Conservation (phyloP, 805 yeast genomes). For the Jamesozyma piceae region DNA sequence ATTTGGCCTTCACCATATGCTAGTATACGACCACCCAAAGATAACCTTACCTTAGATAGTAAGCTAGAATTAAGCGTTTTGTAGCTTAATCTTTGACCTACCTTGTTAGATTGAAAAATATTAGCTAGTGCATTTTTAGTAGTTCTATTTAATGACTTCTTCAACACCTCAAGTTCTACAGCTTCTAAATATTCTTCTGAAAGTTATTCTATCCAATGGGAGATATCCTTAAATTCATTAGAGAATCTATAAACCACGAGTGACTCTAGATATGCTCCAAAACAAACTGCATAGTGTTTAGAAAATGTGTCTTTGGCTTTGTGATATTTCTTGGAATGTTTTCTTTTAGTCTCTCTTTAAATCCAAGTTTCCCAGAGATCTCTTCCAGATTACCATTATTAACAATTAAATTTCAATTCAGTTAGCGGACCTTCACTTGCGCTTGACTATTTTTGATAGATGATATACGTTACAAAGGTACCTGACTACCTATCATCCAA, state of each 20-base stretch:
- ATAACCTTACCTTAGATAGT: conserved; percentile 53
- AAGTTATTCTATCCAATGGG: conserved; percentile 43
- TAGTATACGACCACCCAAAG: conserved; percentile 43
- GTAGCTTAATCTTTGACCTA: conserved; percentile 12
- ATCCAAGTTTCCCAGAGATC: conserved; percentile 55
- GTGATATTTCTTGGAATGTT: conserved; percentile 38
- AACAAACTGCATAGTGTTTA: conserved; percentile 58
- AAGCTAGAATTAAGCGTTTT: conserved; percentile 21
- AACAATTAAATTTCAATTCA: conserved; percentile 54
- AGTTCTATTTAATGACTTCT: conserved; percentile 37
- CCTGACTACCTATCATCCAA: conserved; percentile 77
- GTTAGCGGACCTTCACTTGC: conserved; percentile 73
- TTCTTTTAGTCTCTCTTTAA: conserved; percentile 44
- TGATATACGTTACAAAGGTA: conserved; percentile 50
- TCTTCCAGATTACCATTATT: conserved; percentile 58
- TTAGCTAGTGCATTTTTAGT: conserved; percentile 72
- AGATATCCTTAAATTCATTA: conserved; percentile 35
- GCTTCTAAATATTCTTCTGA: conserved; percentile 24
- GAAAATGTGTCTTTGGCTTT: conserved; percentile 47
- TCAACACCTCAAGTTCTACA: conserved; percentile 11
- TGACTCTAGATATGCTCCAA: conserved; percentile 88
- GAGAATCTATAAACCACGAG: conserved; percentile 40
- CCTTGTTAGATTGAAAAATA: conserved; percentile 35
- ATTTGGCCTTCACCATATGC: conserved; percentile 63
- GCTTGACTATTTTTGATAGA: conserved; percentile 53